Conservation (phyloP, 495 filamentous ascomycete genomes). For the Neurospora pannonica region DNA sequence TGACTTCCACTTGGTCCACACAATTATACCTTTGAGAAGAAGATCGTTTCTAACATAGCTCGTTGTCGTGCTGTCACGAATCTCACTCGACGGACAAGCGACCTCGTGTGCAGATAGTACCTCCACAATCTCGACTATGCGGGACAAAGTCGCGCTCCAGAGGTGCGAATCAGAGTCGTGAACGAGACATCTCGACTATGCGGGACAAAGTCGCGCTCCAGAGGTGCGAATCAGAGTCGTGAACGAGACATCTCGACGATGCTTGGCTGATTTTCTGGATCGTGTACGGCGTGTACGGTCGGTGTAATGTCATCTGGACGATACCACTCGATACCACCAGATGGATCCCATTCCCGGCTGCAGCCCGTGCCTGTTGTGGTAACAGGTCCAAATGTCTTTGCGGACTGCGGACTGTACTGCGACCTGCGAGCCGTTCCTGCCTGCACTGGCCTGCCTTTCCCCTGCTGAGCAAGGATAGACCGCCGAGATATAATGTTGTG, state of each 20-base stretch:
- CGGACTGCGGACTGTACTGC: neutral
- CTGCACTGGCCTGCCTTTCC: neutral
- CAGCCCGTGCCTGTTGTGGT: neutral
- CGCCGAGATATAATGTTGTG: neutral
- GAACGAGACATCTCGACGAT: slow-evolving; percentile 7
- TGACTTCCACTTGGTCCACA: neutral
- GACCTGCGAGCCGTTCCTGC: neutral
- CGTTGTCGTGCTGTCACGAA: neutral
- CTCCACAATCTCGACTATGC: neutral
- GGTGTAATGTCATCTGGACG: neutral
- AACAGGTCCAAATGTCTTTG: neutral
- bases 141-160: neutral
- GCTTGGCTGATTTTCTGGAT: slow-evolving; percentile 7
- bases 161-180: slow-evolving; percentile 15
- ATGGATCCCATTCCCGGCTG: neutral
- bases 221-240: slow-evolving; percentile 15
- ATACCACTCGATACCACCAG: neutral
- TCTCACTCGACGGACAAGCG: neutral
- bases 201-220: neutral
- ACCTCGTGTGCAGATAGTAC: neutral
- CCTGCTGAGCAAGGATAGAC: neutral
- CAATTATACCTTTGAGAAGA: neutral
- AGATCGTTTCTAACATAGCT: neutral
- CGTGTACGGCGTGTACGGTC: neutral
- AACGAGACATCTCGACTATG: slow-evolving; percentile 5